Evolutionary conservation across 768 basidiomycete species (phyloP).

Genomic region (Tubosaeta sp.): DNA sequence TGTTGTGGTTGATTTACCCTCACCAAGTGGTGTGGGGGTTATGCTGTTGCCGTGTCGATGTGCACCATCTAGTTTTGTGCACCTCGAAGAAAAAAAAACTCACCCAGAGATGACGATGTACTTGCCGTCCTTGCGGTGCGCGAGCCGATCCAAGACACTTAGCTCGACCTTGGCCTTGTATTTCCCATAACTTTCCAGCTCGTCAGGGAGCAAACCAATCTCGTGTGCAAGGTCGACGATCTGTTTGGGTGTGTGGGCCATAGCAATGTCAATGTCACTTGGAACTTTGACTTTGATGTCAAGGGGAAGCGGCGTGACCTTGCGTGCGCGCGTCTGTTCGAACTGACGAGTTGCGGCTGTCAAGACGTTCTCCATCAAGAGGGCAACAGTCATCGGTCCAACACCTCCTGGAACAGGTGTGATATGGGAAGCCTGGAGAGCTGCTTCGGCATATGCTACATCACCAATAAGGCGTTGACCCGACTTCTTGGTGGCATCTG

Average conservation of each 20-base stretch:
- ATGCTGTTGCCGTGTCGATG: constrained; percentile 47
- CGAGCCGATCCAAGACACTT: constrained; percentile 76
- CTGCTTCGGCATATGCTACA: constrained; percentile 81
- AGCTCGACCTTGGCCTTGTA: constrained; percentile 98
- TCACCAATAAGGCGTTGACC: constrained; percentile 96
- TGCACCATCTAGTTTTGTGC: background rate
- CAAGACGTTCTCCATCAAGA: constrained; percentile 95
- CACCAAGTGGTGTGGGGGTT: constrained; percentile 94
- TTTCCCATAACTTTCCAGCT: constrained; percentile 90
- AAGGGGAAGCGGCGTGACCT: constrained; percentile 75
- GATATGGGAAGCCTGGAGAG: constrained; percentile 77
- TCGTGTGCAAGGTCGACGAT: constrained; percentile 80
- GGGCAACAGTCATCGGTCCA: constrained; percentile 99
- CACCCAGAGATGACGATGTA: constrained; percentile 95
- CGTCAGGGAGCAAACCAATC: constrained; percentile 80
- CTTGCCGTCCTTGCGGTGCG: constrained; percentile 86
- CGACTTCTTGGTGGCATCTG: constrained; percentile 88
- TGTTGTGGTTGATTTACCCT: constrained; percentile 98
- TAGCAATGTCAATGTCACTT: constrained; percentile 93
- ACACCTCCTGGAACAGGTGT: constrained; percentile 99
- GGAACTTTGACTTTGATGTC: constrained; percentile 84
- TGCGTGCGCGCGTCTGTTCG: constrained; percentile 60
- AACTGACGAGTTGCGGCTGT: constrained; percentile 79
- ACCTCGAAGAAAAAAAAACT: constrained; percentile 12
- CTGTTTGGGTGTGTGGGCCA: constrained; percentile 91